A percentile compares a stretch with the other conserved stretches of the same genome.
Conservation (phyloP, 345 rosid species). For the Aquilaria sinensis region DNA sequence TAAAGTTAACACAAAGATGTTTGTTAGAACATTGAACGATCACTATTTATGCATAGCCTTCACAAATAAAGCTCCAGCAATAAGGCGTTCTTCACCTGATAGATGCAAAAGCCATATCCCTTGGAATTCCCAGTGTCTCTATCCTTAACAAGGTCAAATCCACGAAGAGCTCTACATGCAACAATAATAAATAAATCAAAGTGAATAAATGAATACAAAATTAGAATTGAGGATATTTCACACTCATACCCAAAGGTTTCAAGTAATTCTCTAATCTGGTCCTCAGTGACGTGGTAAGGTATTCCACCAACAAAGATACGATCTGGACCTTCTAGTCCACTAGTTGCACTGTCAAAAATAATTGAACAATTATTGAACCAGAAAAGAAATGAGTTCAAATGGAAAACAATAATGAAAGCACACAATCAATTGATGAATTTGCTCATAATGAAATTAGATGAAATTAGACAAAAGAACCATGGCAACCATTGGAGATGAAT, state of each 20-base stretch:
- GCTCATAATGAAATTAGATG: no score
- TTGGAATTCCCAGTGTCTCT: constrained; percentile 29
- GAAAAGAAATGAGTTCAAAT: neutral
- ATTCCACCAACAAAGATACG: constrained; percentile 36
- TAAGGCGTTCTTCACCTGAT: no score
- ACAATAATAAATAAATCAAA: no score
- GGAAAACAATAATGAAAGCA: neutral
- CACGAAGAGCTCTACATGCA: constrained; percentile 19
- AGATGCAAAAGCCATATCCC: constrained; percentile 21
- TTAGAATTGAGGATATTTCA: neutral
- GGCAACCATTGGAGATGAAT: no score
- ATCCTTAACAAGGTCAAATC: constrained; percentile 28
- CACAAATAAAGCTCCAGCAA: no score
- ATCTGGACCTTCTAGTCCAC: constrained; percentile 30
- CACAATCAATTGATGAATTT: no score
- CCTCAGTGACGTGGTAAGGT: constrained; percentile 29
- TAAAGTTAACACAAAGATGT: no score
- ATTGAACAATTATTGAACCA: no score
- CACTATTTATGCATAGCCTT: no score
- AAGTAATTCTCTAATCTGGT: constrained; percentile 26
- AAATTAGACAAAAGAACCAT: no score
- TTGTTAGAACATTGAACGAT: no score
- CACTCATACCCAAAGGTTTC: constrained; percentile 28
- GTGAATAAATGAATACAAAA: neutral
- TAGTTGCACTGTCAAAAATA: constrained; percentile 16